phyloP scores from a whole-genome alignment of 2,329 filamentous ascomycete genomes.

The Cryphonectria nitschkei region DNA sequence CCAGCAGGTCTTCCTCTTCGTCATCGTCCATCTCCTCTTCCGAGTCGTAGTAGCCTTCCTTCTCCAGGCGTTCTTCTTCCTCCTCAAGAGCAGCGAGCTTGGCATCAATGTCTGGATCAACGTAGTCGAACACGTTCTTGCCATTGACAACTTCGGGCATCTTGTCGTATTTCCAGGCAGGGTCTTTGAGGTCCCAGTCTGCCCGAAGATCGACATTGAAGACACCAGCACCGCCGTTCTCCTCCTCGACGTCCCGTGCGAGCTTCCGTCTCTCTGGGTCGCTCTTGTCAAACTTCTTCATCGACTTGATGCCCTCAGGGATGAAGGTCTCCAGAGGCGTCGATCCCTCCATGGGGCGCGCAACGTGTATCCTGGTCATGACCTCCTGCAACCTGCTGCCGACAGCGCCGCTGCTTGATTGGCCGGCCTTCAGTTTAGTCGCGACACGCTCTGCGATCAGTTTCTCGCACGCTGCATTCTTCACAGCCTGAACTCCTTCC shows the following conservation, averaged over 20 bases:
- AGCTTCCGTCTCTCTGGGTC: conserved; percentile 84
- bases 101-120: conserved; percentile 94
- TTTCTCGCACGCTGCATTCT: conserved; percentile 92
- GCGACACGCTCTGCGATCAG: conserved; percentile 91
- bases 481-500: conserved; percentile 91
- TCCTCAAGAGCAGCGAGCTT: conserved; percentile 92
- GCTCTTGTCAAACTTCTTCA: conserved; percentile 86
- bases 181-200: conserved; percentile 84
- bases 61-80: conserved; percentile 91
- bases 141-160: conserved; percentile 93
- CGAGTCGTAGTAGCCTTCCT: conserved; percentile 91
- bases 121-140: conserved; percentile 96
- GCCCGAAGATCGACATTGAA: conserved; percentile 92
- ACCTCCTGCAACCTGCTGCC: conserved; percentile 84
- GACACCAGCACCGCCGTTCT: conserved; percentile 93
- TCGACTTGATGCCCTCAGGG: conserved; percentile 78
- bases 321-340: conserved; percentile 77
- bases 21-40: conserved; percentile 82
- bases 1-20: conserved; percentile 82
- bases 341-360: conserved; percentile 83
- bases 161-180: conserved; percentile 95
- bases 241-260: conserved; percentile 85
- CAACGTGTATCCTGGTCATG: conserved; percentile 93
- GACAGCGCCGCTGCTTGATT: conserved; percentile 71
- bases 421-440: conserved; percentile 94